phyloP scores from a whole-genome alignment of 257 asterid genomes.

The Jasminum sambac region DNA sequence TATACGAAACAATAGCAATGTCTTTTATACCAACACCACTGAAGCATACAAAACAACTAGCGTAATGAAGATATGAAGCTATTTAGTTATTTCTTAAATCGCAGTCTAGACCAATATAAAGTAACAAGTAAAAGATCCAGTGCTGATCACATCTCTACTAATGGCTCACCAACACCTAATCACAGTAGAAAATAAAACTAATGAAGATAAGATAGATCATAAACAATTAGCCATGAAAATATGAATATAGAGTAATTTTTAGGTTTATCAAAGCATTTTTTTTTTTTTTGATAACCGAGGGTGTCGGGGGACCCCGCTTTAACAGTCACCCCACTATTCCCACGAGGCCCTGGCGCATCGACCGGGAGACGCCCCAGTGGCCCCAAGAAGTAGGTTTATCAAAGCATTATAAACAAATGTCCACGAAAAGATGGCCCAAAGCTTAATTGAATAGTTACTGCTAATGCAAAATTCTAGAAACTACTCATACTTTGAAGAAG shows the following conservation, averaged over 20 bases:
- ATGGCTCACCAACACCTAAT: not conserved
- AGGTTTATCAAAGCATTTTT: constrained; percentile 5
- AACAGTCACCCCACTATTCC: no score
- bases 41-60: not conserved
- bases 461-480: constrained; percentile 25
- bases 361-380: no score
- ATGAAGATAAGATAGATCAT: not conserved
- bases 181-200: not conserved
- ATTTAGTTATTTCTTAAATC: not conserved
- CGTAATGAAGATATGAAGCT: not conserved
- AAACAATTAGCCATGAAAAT: constrained; percentile 2
- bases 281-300: no score
- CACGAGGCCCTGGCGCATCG: no score
- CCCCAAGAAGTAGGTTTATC: not conserved
- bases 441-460: constrained; percentile 5
- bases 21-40: not conserved
- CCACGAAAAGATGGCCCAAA: not conserved
- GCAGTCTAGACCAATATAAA: not conserved
- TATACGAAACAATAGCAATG: not conserved
- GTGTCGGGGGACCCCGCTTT: no score
- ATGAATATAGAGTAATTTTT: not conserved
- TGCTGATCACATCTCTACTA: not conserved
- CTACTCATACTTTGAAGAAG: constrained; percentile 65
- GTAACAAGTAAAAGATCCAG: not conserved
- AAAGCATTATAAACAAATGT: not conserved